Evolutionary conservation across 2,329 filamentous ascomycete genomes (phyloP).

Genomic region (Colletotrichum filicis): DNA sequence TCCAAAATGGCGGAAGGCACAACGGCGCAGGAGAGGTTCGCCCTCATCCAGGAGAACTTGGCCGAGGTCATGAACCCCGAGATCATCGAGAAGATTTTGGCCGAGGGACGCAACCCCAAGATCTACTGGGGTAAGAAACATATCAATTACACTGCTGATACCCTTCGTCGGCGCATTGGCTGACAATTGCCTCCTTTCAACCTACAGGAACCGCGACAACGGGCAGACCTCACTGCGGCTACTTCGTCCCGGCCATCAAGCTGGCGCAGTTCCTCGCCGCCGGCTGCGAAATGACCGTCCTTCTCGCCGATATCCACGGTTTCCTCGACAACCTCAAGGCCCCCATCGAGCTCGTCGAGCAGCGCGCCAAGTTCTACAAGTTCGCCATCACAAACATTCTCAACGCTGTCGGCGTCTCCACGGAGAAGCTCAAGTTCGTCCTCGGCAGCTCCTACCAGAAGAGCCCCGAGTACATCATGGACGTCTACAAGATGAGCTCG

Average conservation of each 20-base stretch:
- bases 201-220: conserved; percentile 79
- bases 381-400: conserved; percentile 80
- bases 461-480: conserved; percentile 80
- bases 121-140: conserved; percentile 80
- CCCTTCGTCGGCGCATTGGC: conserved; percentile 15
- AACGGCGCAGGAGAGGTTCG: conserved; percentile 71
- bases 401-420: conserved; percentile 80
- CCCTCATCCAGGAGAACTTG: conserved; percentile 83
- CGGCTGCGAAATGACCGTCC: conserved; percentile 83
- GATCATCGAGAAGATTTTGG: conserved; percentile 79
- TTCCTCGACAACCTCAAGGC: conserved; percentile 89
- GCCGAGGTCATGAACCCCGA: conserved; percentile 86
- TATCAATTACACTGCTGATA: background rate
- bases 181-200: conserved; percentile 16
- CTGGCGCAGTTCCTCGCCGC: conserved; percentile 88
- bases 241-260: conserved; percentile 90
- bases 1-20: conserved; percentile 42
- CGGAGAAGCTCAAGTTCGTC: conserved; percentile 84
- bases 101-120: conserved; percentile 76
- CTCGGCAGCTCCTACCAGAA: conserved; percentile 87
- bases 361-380: conserved; percentile 86
- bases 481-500: conserved; percentile 81
- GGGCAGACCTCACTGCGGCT: conserved; percentile 88
- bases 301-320: conserved; percentile 80
- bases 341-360: conserved; percentile 86